Base-by-base conservation (phyloP, 179 eudicot genomes). In the Heliamphora pulchella region DNA sequence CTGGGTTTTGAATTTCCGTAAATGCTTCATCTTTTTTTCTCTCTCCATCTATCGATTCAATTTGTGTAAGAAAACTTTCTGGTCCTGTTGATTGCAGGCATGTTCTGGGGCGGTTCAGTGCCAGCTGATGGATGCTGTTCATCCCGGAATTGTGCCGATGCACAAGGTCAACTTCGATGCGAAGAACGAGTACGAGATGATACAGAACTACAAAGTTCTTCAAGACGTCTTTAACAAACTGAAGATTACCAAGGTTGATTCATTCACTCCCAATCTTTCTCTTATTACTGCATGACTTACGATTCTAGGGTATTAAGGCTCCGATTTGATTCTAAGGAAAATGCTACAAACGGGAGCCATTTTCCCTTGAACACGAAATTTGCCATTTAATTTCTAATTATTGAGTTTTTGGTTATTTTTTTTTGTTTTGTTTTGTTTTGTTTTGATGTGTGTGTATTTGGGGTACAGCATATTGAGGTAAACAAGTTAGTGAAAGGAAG, bases 121-220 rank as follows among this genome's bases (percentile, higher is more conserved):
- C 64, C 98, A 95, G 86, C 78, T 93, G 68, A 92, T 95, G 97
- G 98, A 93, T 54, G 89, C 92, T 8, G 97, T 84, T 47, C 98
- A 95, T 79, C 97, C 97, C 1, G 98, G 96, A 46, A 85, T 84
- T 20, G 98, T 95, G 65, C 98, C 95, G 62, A 93, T 95, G 94
- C 98, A 95, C 84, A 95, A 92, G 87, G 98, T 95, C 70, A 95
- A 93, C 82, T 92, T 95, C 47, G 97, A 95, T 6, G 98, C 98
- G 2, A 95, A 91, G 87, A 90, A 70, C 44, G 98, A 95, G 87
- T 95, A 95, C 62, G 98, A 93, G 59, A 93, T 93, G 98, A 95
- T 95, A 55, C 92, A 93, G 81, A 95, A 95, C 63, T 95, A 95
- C 76, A 95, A 95, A 78, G 95, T 93, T 70, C 98, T 95, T 80